Evolutionary conservation across 2,329 filamentous ascomycete species (phyloP), one percentile per base, ranked within the genome.

Genomic region (Periconia digitata): DNA sequence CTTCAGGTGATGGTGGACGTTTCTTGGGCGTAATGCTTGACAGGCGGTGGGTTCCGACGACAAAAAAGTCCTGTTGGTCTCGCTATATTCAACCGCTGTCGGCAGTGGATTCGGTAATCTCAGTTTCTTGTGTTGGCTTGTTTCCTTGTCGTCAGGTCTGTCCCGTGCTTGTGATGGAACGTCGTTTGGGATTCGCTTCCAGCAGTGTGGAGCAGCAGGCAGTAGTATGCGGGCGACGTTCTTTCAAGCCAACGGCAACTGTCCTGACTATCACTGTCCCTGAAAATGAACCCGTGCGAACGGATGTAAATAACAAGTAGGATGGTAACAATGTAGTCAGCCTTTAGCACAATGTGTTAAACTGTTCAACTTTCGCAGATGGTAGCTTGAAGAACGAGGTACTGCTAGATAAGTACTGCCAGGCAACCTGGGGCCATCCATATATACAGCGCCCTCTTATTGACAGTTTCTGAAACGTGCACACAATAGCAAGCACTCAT

Each of bases 401-500:
- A 32, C 27, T 5, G 27, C 12, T 32, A 10, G n/a, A 32, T 32
- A 32, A 32, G 27, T 32, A 32, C 27, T 15, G n/a, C n/a, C n/a
- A n/a, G n/a, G n/a, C 3, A 32, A 13, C n/a, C 27, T 15, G 12
- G n/a, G 5, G 24, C 24, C 24, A 32, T 8, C 20, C 18, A 43
- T 53, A 56, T 56, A 54, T 46, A 43, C 23, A 36, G 24, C 38
- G 2, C 40, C 41, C 21, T 35, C 29, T 43, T 57, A 62, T 60
- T 59, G 46, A 59, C 46, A 53, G 15, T 43, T 43, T 41, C 50
- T 58, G 53, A 55, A 60, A 62, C 53, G 43, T 41, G 40, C 46
- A 53, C 52, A 62, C 58, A 64, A 62, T 59, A 61, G 53, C 55
- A 60, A 59, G 51, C 46, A n/a, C n/a, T 44, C 42, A 44, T 44